Percentiles rank a stretch among this genome's conserved stretches.
phyloP scores from a whole-genome alignment of 179 eudicot genomes.

The Nepenthes alata region DNA sequence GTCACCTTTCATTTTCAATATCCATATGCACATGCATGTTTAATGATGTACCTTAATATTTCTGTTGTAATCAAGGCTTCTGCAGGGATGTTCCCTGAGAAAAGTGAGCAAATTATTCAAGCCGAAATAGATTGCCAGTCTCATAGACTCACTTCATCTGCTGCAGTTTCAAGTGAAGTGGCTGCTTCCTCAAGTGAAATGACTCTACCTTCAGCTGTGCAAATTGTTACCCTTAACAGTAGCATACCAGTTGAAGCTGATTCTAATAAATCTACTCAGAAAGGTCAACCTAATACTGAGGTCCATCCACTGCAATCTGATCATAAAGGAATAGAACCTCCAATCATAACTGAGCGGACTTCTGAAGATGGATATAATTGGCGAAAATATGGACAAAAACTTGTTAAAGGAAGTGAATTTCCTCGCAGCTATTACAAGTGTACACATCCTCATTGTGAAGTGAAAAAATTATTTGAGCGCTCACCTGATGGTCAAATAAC shows the following conservation, averaged over 20 bases:
- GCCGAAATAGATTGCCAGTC: constrained; percentile 34
- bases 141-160: constrained; percentile 32
- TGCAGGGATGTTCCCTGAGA: constrained; percentile 36
- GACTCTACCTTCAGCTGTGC: constrained; percentile 14
- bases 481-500: constrained; percentile 76
- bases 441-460: constrained; percentile 85
- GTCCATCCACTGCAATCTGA: constrained; percentile 39
- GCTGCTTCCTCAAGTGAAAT: constrained; percentile 28
- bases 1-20: background rate
- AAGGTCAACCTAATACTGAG: constrained; percentile 23
- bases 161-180: constrained; percentile 35
- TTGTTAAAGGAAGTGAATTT: constrained; percentile 84
- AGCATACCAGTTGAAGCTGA: constrained; percentile 27
- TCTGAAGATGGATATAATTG: constrained; percentile 81
- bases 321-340: constrained; percentile 31
- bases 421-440: constrained; percentile 94
- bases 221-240: constrained; percentile 18
- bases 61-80: constrained; percentile 36
- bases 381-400: constrained; percentile 94
- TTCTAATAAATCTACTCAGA: constrained; percentile 33
- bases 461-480: constrained; percentile 87
- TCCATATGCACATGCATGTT: background rate
- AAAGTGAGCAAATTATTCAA: constrained; percentile 33
- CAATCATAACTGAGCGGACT: constrained; percentile 29
- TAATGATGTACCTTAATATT: constrained; percentile 7